Base-by-base conservation (phyloP, 805 yeast species). In the Saccharomycopsis sp. region DNA sequence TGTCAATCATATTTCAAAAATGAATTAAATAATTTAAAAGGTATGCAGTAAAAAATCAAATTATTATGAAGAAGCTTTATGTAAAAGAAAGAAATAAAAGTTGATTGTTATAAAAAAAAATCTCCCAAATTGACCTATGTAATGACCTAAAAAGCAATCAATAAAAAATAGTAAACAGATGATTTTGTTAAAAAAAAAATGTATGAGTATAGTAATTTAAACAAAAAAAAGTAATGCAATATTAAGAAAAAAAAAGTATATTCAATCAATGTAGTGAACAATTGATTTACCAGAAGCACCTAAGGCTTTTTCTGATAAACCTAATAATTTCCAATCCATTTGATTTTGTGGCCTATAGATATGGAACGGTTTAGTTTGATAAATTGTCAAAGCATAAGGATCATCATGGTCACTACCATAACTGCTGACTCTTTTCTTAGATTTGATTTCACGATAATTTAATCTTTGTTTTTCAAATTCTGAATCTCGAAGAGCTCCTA, bases 221-320 rank as follows among this genome's bases (percentile, higher is more conserved):
- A 23, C 26, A 23, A 23, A 23, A 23, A 23, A 10, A 23, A 10
- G 26, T 15, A 31, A 31, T 15, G 21, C n/a, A 13, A 13, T 14
- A 9, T 9, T 9, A 77, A 23, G 25, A 35, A 19, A 27, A 28
- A 29, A 36, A 28, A 27, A 19, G 4, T 18, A 10, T 5, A 21
- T 21, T 36, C 23, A 46, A 40, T 46, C 49, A 23, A 46, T 44
- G 27, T 46, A 46, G 17, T 46, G 49, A 12, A 46, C 37, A 18
- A 46, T 33, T 15, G 36, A 20, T 18, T 41, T 46, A 5, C 47
- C 45, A 31, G 30, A 31, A 12, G 37, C 37, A 12, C 44, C 42
- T 12, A 44, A 15, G 13, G 37, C 44, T 21, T 34, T 37, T 20
- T 46, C 47, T 2, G 44, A 38, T 17, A 46, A 39, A 14, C 49